phyloP scores from a whole-genome alignment of 805 yeast species.

The Teunomyces lycoperdinae region DNA sequence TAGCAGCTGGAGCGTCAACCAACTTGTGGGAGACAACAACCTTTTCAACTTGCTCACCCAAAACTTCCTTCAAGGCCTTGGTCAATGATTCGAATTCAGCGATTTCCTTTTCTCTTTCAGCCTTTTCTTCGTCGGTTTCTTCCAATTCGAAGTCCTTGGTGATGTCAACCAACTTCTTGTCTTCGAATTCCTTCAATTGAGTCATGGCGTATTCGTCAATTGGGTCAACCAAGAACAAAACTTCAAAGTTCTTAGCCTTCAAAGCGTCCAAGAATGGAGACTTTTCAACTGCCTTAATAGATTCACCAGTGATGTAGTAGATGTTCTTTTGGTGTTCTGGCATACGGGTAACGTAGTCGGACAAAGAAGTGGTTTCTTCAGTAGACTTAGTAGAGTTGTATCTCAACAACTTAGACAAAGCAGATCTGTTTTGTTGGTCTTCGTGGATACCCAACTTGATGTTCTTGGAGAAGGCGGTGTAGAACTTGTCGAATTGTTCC shows the following conservation, averaged over 20 bases:
- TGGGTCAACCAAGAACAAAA: constrained; percentile 96
- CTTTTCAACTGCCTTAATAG: constrained; percentile 94
- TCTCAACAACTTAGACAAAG: constrained; percentile 94
- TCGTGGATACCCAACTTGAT: constrained; percentile 98
- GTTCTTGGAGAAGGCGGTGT: constrained; percentile 97
- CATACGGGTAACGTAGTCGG: constrained; percentile 99
- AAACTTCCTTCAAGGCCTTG: constrained; percentile 91
- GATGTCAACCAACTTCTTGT: constrained; percentile 97
- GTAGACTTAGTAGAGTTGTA: constrained; percentile 93
- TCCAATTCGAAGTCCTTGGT: constrained; percentile 98
- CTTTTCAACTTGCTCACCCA: constrained; percentile 99
- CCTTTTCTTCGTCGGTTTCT: constrained; percentile 98
- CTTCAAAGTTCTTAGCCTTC: constrained; percentile 98
- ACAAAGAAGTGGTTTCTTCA: constrained; percentile 90
- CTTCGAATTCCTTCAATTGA: constrained; percentile 98
- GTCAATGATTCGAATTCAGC: constrained; percentile 92
- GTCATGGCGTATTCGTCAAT: constrained; percentile 99
- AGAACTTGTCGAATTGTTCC: constrained; percentile 98
- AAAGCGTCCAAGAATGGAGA: constrained; percentile 99
- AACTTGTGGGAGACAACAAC: constrained; percentile 97
- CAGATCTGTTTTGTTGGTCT: constrained; percentile 95
- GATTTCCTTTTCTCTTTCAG: constrained; percentile 86
- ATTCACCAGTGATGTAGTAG: constrained; percentile 99
- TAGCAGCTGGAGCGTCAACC: constrained; percentile 99
- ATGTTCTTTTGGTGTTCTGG: constrained; percentile 99